Evolutionary conservation across 2,329 filamentous ascomycete genomes (phyloP), one percentile per base, ranked within the genome.

Genomic region (Fusarium guadeloupense): DNA sequence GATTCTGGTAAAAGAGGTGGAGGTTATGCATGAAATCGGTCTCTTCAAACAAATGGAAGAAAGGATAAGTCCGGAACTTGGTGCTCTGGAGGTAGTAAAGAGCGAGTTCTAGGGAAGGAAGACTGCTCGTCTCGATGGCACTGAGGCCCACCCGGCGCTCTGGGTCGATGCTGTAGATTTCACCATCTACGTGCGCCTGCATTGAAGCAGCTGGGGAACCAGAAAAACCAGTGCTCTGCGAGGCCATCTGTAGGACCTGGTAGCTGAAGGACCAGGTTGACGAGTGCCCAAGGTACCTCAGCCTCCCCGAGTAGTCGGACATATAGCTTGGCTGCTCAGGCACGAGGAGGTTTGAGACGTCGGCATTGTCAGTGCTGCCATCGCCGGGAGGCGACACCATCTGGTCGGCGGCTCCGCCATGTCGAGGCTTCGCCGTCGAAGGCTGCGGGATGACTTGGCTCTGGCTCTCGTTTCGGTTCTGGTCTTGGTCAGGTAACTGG

Each of bases 211-310:
- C 34, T 34, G 21, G 28, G 45, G 16, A 44, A 28, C 17, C 25
- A 3, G 28, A 41, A 5, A 35, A 17, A 9, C 28, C 33, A 14
- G 41, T 30, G 19, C 19, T 35, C 16, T 34, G 26, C 14, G 30
- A 46, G 4, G 31, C 41, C 41, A 56, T 45, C 28, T 50, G 26
- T 14, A 51, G 33, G 23, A 51, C 46, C 23, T 56, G 53, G 16
- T 34, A 30, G 17, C 46, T 56, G 16, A 56, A 56, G 35, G 53
- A 56, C 53, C 53, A 56, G 9, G 46, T 56, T 13, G 53, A 56
- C 10, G 53, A 51, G 14, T 56, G 47, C 9, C 53, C 46, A 34
- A 56, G 16, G 41, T 56, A 56, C 31, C 46, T 50, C 16, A 45
- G 23, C 10, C 39, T 37, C 9, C 53, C 53, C n/a, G 40, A 39